Evolutionary conservation across 1,139 yeast species (phyloP).

Genomic region (Williopsis jadinii): DNA sequence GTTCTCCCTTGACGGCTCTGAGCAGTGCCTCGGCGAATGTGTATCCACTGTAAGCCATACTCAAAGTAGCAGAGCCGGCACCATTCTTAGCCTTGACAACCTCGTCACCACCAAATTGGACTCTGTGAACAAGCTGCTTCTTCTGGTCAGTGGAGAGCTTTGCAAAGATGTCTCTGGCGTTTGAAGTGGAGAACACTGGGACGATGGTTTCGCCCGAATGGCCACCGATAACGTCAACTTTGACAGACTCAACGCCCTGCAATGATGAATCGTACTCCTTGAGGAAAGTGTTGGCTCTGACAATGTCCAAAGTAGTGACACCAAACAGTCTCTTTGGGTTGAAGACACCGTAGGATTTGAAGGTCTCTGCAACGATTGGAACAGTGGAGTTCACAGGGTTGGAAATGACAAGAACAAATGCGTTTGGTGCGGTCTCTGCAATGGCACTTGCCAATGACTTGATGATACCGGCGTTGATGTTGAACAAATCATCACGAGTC

Average conservation of each 20-base stretch:
- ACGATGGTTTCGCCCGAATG: conserved; percentile 76
- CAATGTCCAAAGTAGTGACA: conserved; percentile 65
- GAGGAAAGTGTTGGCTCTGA: conserved; percentile 63
- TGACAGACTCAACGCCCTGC: conserved; percentile 12
- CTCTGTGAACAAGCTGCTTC: conserved; percentile 47
- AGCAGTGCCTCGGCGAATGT: conserved; percentile 51
- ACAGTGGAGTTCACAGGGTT: conserved; percentile 75
- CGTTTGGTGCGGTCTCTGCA: conserved; percentile 54
- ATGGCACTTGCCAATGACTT: conserved; percentile 51
- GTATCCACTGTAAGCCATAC: conserved; percentile 75
- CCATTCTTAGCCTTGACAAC: conserved; percentile 74
- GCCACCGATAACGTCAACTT: conserved; percentile 54
- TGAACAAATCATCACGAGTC: conserved; percentile 73
- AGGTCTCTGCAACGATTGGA: conserved; percentile 67
- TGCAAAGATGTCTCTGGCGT: conserved; percentile 15
- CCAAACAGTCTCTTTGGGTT: conserved; percentile 63
- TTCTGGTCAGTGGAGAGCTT: conserved; percentile 33
- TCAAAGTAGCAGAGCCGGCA: conserved; percentile 70
- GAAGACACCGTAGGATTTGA: conserved; percentile 44
- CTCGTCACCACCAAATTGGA: conserved; percentile 76
- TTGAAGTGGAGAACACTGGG: conserved; percentile 31
- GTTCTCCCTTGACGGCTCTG: conserved; percentile 33
- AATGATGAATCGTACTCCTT: conserved; percentile 24
- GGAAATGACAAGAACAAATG: conserved; percentile 59
- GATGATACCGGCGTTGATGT: conserved; percentile 65